Percentiles rank a stretch among this genome's conserved stretches.
Conservation (phyloP, 139 green algal genomes). For the Coelastrella sp. region DNA sequence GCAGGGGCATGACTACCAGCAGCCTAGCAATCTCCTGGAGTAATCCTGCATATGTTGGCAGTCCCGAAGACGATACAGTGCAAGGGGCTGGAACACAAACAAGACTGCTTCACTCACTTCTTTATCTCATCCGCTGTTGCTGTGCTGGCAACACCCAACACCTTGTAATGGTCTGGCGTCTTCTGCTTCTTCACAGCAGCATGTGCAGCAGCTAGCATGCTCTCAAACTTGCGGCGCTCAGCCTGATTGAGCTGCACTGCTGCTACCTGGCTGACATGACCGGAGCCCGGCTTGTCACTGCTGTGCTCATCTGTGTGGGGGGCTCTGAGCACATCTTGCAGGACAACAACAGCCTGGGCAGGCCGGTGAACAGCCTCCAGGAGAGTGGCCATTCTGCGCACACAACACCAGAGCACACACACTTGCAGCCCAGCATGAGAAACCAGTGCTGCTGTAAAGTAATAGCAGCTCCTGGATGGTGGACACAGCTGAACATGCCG, state of each 20-base stretch:
- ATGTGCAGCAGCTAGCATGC: conserved; percentile 41
- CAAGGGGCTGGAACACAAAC: not conserved
- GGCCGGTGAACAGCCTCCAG: conserved; percentile 52
- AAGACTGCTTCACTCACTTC: conserved; percentile 29
- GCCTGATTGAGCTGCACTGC: not conserved
- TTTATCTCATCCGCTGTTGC: conserved; percentile 32
- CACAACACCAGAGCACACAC: not conserved
- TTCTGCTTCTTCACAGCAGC: conserved; percentile 51
- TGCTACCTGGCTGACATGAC: not conserved
- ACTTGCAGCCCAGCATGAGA: no score
- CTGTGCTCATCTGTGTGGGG: not conserved
- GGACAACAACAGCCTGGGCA: conserved; percentile 47
- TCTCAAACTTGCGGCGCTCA: conserved; percentile 20
- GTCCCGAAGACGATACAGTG: not conserved
- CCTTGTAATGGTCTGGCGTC: conserved; percentile 72
- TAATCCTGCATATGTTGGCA: no score
- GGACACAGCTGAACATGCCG: no score
- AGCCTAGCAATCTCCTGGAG: no score
- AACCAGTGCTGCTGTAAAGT: no score
- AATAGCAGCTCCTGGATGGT: no score
- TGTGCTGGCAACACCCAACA: conserved; percentile 62
- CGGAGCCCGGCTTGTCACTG: not conserved
- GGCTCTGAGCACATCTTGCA: conserved; percentile 44
- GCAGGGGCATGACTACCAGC: no score
- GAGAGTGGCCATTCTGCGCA: conserved; percentile 35